Base-by-base conservation (phyloP, 331 rosid species). In the Malus hybrid region DNA sequence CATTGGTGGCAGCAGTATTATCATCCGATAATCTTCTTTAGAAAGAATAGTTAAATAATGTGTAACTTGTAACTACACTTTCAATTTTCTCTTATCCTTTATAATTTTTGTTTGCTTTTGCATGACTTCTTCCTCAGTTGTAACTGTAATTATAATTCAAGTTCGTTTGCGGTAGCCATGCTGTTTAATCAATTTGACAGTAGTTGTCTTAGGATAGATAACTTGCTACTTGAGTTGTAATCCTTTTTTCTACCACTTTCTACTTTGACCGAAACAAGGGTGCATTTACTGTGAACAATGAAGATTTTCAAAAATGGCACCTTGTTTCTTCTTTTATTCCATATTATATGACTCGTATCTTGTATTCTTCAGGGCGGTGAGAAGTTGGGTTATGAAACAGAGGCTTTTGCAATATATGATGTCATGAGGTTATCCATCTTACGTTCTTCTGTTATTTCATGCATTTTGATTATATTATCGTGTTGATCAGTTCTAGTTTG, bases 361-460 rank as follows among this genome's bases (percentile, higher is more conserved):
- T 83, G 76, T 69, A 76, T 84, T 79, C 83, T 87, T 79, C 96
- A 95, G 97, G 97, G 91, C 76, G 97, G 91, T 66, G 91, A 86
- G 87, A 95, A 95, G 84, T 90, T 95, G 92, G 97, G 97, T 78
- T 90, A 90, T 63, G 97, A 95, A 88, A 89, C 96, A 50, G 99
- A 95, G 79, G 99, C 99, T 78, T 83, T 92, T 80, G 97, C 97
- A 20, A 74, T 92, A 74, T 90, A 95, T 80, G 97, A 92, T 83
- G 83, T 84, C 68, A 95, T 95, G 97, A 88, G 97, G 99, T 95
- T 68, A 80, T 74, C 73, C 76, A 74, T 82, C 80, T 55, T 74
- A 46, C 65, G 19, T 63, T 82, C 74, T 82, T 57, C 74, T 54
- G 60, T 28, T 73, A 27, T 65, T 55, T 66, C 50, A 63, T 72